Evolutionary conservation across 768 basidiomycete genomes (phyloP).

Genomic region (Pleurotus ostreatus): DNA sequence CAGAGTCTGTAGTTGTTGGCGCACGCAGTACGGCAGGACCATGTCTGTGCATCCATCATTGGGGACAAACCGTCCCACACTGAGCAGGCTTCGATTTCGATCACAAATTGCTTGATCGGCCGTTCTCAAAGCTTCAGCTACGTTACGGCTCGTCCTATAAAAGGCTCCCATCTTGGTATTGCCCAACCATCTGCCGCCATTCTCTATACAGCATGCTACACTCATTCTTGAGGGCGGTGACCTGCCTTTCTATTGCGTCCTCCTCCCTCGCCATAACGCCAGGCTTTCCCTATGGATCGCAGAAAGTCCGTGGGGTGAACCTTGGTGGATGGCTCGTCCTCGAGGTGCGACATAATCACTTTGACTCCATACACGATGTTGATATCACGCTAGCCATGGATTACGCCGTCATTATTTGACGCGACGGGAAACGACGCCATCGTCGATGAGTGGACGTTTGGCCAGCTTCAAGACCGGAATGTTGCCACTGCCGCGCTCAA

Average conservation of each 20-base stretch:
- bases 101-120: too few relatives aligned
- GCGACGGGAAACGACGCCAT: constrained; percentile 55
- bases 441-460: constrained; percentile 79
- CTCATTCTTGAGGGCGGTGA: background rate
- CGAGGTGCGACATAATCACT: constrained; percentile 26
- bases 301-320: constrained; percentile 81
- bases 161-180: background rate
- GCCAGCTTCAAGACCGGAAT: constrained; percentile 49
- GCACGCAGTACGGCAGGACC: too few relatives aligned
- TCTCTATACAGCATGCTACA: background rate
- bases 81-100: too few relatives aligned
- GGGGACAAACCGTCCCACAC: too few relatives aligned
- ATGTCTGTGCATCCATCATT: too few relatives aligned
- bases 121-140: background rate
- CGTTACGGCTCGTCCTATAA: background rate
- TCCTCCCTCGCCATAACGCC: constrained; percentile 35
- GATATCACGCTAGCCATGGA: constrained; percentile 53
- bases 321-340: constrained; percentile 60
- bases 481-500: constrained; percentile 50
- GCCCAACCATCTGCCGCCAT: background rate
- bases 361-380: too few relatives aligned
- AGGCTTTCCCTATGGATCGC: constrained; percentile 68
- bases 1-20: too few relatives aligned
- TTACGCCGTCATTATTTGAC: constrained; percentile 74
- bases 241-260: constrained; percentile 15